Evolutionary conservation across 352 stramenopile species (phyloP).

Genomic region (Globisporangium abappressorium): DNA sequence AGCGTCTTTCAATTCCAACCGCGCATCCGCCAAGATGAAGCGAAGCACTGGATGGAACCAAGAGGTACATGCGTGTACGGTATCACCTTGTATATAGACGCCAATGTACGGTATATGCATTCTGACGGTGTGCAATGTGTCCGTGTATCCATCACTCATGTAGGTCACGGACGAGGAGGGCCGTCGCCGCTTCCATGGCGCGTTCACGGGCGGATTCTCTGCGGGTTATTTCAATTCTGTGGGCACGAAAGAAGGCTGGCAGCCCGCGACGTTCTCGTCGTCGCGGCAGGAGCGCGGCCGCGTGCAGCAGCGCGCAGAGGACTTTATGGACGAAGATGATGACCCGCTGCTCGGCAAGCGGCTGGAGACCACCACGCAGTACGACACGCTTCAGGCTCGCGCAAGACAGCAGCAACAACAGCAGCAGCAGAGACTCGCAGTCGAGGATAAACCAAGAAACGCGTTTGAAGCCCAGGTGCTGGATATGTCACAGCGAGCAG

Average conservation of each 20-base stretch:
- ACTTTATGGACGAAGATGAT: conserved; percentile 95
- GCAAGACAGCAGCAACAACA: conserved; percentile 34
- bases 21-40: conserved; percentile 32
- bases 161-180: conserved; percentile 75
- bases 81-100: background rate
- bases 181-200: conserved; percentile 88
- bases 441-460: conserved; percentile 2
- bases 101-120: background rate
- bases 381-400: conserved; percentile 49
- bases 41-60: conserved; percentile 46
- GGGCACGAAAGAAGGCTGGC: conserved; percentile 87
- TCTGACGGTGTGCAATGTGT: background rate
- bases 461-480: conserved; percentile 17
- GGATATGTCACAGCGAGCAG: background rate
- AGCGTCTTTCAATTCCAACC: background rate
- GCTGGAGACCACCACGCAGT: conserved; percentile 65
- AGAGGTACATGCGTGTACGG: conserved; percentile 34
- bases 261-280: conserved; percentile 76
- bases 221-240: conserved; percentile 95
- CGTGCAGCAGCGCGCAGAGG: conserved; percentile 71
- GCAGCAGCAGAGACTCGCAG: conserved; percentile 3
- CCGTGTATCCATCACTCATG: background rate
- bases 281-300: conserved; percentile 44
- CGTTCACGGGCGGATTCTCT: conserved; percentile 93
- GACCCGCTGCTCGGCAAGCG: conserved; percentile 83